Conservation (phyloP, 805 yeast species). For the Ogataea saltuana region DNA sequence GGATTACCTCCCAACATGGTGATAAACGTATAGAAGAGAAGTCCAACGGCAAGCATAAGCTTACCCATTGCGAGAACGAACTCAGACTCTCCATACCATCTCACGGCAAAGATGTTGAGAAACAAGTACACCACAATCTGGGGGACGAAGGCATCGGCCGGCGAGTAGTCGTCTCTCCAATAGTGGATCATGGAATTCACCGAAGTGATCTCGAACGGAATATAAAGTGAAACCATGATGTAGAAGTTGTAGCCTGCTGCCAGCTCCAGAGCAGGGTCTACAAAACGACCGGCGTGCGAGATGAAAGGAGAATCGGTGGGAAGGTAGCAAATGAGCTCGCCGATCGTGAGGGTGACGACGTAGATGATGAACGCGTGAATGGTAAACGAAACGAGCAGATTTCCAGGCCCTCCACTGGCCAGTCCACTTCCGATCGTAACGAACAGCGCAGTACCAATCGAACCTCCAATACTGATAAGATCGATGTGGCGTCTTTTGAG, state of each 20-base stretch:
- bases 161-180: conserved; percentile 76
- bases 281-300: conserved; percentile 70
- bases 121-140: conserved; percentile 63
- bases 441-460: conserved; percentile 79
- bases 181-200: conserved; percentile 76
- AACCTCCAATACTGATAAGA: conserved; percentile 77
- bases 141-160: conserved; percentile 67
- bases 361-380: conserved; percentile 69
- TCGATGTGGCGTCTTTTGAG: conserved; percentile 60
- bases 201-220: conserved; percentile 82
- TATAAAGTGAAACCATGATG: conserved; percentile 70
- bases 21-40: conserved; percentile 71
- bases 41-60: conserved; percentile 70
- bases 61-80: conserved; percentile 78
- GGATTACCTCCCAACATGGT: conserved; percentile 92
- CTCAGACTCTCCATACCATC: conserved; percentile 77
- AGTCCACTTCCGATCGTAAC: conserved; percentile 70
- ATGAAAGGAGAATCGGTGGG: conserved; percentile 81
- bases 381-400: conserved; percentile 61
- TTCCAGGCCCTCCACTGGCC: conserved; percentile 68
- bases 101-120: conserved; percentile 73
- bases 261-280: conserved; percentile 73
- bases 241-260: conserved; percentile 82
- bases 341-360: conserved; percentile 66
- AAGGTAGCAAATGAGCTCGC: conserved; percentile 75